Evolutionary conservation across 2,329 filamentous ascomycete species (phyloP), one percentile per base, ranked within the genome.

Genomic region (Penicillium crustosum): DNA sequence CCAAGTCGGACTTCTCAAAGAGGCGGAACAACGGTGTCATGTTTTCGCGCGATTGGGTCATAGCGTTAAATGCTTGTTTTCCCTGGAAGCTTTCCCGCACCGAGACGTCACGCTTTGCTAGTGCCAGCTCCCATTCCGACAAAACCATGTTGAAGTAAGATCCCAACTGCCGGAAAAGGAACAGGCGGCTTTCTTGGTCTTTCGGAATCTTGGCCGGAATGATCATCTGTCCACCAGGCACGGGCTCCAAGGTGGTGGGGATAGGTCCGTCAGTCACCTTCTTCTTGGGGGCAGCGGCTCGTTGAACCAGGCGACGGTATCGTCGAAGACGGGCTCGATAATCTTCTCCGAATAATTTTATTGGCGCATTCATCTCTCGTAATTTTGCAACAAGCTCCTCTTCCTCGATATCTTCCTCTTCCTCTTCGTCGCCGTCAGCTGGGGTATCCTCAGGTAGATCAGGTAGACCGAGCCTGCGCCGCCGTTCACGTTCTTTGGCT

Each of bases 81-180:
- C 93, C 91, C 21, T 90, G 86, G 64, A 87, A 89, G 29, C 90
- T 93, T 59, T 87, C 85, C 66, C 89, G 86, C 33, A 87, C 81
- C 2, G 79, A 78, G 9, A 75, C 67, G 29, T 83, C 78, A 49
- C 86, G 82, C 47, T 78, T 77, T 6, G 85, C 85, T 67, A 99
- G 84, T 6, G 93, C 92, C 41, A 79, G 72, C 67, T 93, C 86
- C 89, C 95, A 99, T 74, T 95, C 93, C 44, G 82, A 84, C 57
- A 99, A 80, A n/a, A 99, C 86, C 86, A 99, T 91, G 53, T 90
- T 95, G 78, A 99, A 97, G 79, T 97, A 99, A 49, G 90, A 94
- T 21, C 90, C 90, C 55, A 99, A 82, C 75, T 99, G 93, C 12
- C 93, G 83, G 78, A 89, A 93, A 41, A 99, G 79, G 75, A 89